phyloP scores from a whole-genome alignment of 768 basidiomycete genomes.

The Tylopilus felleus region DNA sequence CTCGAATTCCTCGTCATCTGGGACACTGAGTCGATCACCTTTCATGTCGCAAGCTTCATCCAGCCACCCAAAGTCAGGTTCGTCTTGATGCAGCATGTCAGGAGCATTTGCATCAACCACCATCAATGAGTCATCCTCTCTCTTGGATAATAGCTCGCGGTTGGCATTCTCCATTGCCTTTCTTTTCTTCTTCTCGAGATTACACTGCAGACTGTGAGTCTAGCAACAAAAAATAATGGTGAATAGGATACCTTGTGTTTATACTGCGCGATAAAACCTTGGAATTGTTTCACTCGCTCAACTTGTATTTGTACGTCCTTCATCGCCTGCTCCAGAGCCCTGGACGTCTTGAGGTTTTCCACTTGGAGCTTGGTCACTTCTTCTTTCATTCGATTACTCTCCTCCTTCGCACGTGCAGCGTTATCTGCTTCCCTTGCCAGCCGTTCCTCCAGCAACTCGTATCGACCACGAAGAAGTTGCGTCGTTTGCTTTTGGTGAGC shows the following conservation, averaged over 20 bases:
- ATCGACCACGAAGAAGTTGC: conserved; percentile 15
- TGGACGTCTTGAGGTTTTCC: conserved; percentile 22
- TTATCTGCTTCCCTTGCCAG: conserved; percentile 5
- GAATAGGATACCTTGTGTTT: conserved; percentile 22
- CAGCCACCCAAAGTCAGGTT: conserved; percentile 23
- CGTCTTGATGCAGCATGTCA: conserved; percentile 14
- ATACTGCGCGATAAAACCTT: conserved; percentile 17
- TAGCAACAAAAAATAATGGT: background rate
- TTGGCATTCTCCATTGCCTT: conserved; percentile 20
- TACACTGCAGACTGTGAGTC: conserved; percentile 12
- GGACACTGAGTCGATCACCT: conserved; percentile 22
- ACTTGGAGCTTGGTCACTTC: conserved; percentile 20
- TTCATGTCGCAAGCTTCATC: conserved; percentile 28
- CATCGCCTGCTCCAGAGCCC: conserved; percentile 13
- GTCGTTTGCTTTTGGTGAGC: conserved; percentile 6
- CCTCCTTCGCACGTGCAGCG: conserved; percentile 6
- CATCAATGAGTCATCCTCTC: conserved; percentile 30
- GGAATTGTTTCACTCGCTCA: conserved; percentile 24
- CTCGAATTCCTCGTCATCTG: conserved; percentile 12
- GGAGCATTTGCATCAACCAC: conserved; percentile 29
- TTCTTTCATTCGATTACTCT: conserved; percentile 17
- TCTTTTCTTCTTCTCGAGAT: conserved; percentile 26
- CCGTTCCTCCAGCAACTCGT: conserved; percentile 12
- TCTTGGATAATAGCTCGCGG: conserved; percentile 1
- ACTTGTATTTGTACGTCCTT: conserved; percentile 13